Base-by-base conservation (phyloP, 2,329 filamentous ascomycete genomes). In the Aspergillus sp. region DNA sequence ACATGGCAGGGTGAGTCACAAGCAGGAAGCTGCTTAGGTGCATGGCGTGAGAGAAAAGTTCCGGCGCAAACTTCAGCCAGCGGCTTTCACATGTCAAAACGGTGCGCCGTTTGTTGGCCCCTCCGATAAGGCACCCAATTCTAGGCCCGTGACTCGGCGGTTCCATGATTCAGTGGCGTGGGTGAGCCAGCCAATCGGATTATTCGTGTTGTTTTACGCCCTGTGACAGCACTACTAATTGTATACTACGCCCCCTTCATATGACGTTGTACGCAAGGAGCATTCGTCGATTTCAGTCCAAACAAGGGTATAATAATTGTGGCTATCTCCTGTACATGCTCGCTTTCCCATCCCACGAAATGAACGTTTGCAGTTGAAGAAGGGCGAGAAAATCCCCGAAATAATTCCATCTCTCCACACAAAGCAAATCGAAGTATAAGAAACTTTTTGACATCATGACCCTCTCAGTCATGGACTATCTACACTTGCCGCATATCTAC, bases 21-120 rank as follows among this genome's bases (percentile, higher is more conserved):
- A 28, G 41, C 23, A 30, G 17, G n/a, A 7, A 28, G n/a, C 15
- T n/a, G 25, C 23, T 30, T 50, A n/a, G 5, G 21, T 32, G 47
- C 25, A 30, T 28, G 47, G 25, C 21, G 21, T 47, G 45, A 28
- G 47, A 50, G 47, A 50, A 49, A 30, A 50, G 25, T 50, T 50
- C 47, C 23, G 47, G 21, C 17, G 41, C 17, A 21, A 30, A 30
- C 23, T 23, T n/a, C 23, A 25, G 13, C 23, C 45, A 23, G 45
- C 47, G 47, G 47, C 47, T 50, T 50, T 50, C 47, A 50, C 47
- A 50, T 50, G 47, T 50, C 47, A 50, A n/a, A n/a, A 25, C 45
- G 23, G 15, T 49, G 6, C 23, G 13, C 23, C 32, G 32, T 36
- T 36, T 36, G 32, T 36, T 36, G 32, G 32, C 32, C 47, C 28